Conservation (phyloP, 805 yeast genomes). For the Myxozyma udenii region DNA sequence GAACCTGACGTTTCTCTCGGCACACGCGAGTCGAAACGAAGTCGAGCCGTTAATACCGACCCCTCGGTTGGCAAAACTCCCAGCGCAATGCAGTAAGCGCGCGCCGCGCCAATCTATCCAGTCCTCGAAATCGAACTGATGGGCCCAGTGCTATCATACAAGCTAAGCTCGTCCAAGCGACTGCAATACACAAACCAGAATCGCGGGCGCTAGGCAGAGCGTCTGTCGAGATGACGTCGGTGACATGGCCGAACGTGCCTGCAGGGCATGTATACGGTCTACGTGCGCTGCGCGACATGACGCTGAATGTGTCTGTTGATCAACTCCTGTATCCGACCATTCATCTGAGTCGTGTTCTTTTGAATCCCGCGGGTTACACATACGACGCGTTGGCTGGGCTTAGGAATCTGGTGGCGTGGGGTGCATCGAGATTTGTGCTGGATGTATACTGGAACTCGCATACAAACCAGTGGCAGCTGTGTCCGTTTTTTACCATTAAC, state of each 20-base stretch:
- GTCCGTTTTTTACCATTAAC: slow-evolving; percentile 42
- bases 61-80: too few species aligned
- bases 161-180: too few species aligned
- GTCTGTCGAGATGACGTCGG: too few species aligned
- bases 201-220: too few species aligned
- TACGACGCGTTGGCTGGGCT: slow-evolving; percentile 30
- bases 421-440: slow-evolving; percentile 39
- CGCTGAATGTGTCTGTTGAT: slow-evolving; percentile 37
- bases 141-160: too few species aligned
- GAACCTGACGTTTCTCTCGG: too few species aligned
- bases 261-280: slow-evolving; percentile 9
- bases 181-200: too few species aligned
- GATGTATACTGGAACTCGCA: slow-evolving; percentile 54
- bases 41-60: too few species aligned
- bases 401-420: slow-evolving; percentile 38
- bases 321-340: slow-evolving; percentile 39
- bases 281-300: slow-evolving; percentile 39
- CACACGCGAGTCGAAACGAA: too few species aligned
- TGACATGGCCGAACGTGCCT: slow-evolving; percentile 13
- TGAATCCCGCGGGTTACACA: slow-evolving; percentile 34
- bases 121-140: too few species aligned
- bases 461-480: slow-evolving; percentile 49
- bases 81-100: too few species aligned
- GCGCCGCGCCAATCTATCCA: too few species aligned
- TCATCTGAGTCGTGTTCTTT: slow-evolving; percentile 36